phyloP scores from a whole-genome alignment of 495 filamentous ascomycete genomes.

The Trichocladium uniseriatum region DNA sequence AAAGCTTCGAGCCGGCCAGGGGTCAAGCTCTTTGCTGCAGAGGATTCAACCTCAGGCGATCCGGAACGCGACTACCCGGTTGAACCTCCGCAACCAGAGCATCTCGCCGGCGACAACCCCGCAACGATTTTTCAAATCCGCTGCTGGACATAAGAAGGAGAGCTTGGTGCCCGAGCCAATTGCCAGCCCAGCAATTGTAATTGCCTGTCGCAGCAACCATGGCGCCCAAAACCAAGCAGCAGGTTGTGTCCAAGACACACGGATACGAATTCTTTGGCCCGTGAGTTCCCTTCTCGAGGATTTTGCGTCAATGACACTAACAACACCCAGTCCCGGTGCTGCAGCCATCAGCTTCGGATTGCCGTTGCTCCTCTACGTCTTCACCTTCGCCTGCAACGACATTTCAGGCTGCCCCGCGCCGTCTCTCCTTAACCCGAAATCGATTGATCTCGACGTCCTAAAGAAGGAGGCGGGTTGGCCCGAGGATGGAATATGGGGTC shows the following conservation, averaged over 20 bases:
- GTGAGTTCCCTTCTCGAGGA: conserved; percentile 49
- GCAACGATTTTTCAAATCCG: background rate
- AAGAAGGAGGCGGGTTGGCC: conserved; percentile 78
- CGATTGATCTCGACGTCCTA: conserved; percentile 57
- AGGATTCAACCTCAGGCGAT: background rate
- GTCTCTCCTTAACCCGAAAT: conserved; percentile 67
- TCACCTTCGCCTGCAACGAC: conserved; percentile 86
- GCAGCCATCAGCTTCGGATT: conserved; percentile 65
- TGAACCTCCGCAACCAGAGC: background rate
- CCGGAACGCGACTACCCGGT: background rate
- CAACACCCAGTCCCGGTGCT: conserved; percentile 56
- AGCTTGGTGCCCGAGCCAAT: background rate
- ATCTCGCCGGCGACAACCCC: background rate
- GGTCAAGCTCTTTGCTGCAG: background rate
- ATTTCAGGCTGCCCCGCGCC: conserved; percentile 83
- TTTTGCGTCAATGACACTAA: background rate
- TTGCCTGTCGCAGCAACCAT: conserved; percentile 11
- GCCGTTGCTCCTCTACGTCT: conserved; percentile 62
- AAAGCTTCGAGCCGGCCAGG: conserved; percentile 1
- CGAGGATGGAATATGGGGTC: conserved; percentile 51
- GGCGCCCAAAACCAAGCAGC: conserved; percentile 19
- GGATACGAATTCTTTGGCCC: conserved; percentile 83
- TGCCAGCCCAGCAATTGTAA: background rate
- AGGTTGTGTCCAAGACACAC: conserved; percentile 8
- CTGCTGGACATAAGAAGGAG: background rate